Conservation (phyloP, 768 basidiomycete species). For the Tremella mesenterica region DNA sequence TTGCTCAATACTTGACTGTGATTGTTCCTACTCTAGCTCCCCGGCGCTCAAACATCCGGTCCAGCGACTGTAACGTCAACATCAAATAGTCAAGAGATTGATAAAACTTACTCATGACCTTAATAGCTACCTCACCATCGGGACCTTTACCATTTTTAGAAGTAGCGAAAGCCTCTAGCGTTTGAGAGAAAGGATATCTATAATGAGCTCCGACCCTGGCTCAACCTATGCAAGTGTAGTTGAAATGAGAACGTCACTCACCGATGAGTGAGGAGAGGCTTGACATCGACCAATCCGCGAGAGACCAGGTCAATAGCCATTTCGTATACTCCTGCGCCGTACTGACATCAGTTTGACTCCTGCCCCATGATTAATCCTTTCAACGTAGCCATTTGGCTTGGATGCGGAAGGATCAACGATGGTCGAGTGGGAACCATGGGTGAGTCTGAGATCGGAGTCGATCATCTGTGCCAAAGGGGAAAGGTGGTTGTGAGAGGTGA, state of each 20-base stretch:
- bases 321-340: conserved; percentile 43
- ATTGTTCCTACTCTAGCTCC: too few species aligned
- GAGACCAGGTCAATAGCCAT: conserved; percentile 77
- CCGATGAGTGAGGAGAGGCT: conserved; percentile 75
- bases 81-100: too few species aligned
- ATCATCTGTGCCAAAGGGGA: conserved; percentile 63
- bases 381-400: too few species aligned
- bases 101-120: background rate
- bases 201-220: background rate
- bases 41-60: too few species aligned
- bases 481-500: too few species aligned
- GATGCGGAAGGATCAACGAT: too few species aligned
- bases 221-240: background rate
- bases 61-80: too few species aligned
- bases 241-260: conserved; percentile 44
- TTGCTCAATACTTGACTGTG: too few species aligned
- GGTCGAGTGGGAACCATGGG: conserved; percentile 84
- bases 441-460: conserved; percentile 67
- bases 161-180: conserved; percentile 68
- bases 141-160: conserved; percentile 68
- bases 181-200: conserved; percentile 67
- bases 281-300: conserved; percentile 73
- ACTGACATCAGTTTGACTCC: too few species aligned
- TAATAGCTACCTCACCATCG: conserved; percentile 56
- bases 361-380: too few species aligned